Conservation (phyloP, 805 yeast genomes). For the Lachancea quebecensis region DNA sequence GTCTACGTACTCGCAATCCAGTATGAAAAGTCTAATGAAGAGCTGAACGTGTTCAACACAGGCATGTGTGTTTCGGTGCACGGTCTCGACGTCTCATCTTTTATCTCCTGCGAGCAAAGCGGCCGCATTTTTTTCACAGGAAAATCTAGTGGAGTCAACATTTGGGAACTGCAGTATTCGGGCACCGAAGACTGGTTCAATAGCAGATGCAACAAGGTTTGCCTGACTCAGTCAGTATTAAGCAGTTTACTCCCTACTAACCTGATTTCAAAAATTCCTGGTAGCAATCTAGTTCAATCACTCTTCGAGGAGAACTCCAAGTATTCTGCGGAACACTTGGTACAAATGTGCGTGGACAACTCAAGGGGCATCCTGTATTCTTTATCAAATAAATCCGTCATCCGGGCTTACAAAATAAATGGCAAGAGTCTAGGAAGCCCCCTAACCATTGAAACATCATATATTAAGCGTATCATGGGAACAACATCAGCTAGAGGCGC, state of each 20-base stretch:
- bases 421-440: conserved; percentile 39
- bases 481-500: conserved; percentile 44
- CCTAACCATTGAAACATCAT: conserved; percentile 31
- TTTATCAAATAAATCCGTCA: conserved; percentile 71
- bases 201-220: conserved; percentile 73
- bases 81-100: conserved; percentile 64
- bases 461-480: conserved; percentile 35
- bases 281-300: conserved; percentile 33
- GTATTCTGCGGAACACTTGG: conserved; percentile 47
- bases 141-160: conserved; percentile 63
- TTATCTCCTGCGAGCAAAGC: conserved; percentile 52
- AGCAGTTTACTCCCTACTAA: conserved; percentile 45
- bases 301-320: conserved; percentile 30
- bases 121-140: conserved; percentile 83
- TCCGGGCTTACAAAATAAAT: conserved; percentile 62
- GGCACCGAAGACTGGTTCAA: conserved; percentile 82
- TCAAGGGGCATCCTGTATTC: conserved; percentile 74
- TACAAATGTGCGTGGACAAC: conserved; percentile 65
- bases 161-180: conserved; percentile 85
- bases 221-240: conserved; percentile 65
- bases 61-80: conserved; percentile 73
- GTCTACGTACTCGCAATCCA: conserved; percentile 72
- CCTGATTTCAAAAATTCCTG: conserved; percentile 31
- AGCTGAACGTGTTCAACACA: conserved; percentile 70
- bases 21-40: conserved; percentile 36